A percentile compares a stretch with the other conserved stretches of the same genome.
Conservation (phyloP, 169 alveolate genomes). For the Plasmodium cynomolgi region DNA sequence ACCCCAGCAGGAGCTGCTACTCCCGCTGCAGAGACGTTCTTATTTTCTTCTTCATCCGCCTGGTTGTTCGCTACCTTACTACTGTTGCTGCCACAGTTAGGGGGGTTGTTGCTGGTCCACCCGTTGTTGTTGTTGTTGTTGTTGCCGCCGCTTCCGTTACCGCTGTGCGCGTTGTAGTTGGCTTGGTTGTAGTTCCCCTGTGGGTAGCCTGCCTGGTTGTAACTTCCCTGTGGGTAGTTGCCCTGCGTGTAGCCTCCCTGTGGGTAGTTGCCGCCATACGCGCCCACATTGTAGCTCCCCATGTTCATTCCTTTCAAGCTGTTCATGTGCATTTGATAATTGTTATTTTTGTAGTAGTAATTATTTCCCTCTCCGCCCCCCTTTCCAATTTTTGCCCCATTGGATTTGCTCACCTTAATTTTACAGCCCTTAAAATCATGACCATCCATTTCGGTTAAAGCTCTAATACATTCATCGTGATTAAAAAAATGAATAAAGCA, state of each 20-base stretch:
- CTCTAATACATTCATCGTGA: conserved; percentile 62
- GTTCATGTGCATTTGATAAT: conserved; percentile 2
- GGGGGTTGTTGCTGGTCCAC: not conserved
- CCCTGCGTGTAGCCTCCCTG: not conserved
- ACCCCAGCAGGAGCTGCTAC: not conserved
- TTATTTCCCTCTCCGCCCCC: conserved; percentile 5
- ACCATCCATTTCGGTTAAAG: conserved; percentile 68
- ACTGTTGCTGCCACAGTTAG: not conserved
- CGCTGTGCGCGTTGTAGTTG: not conserved
- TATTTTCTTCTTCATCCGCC: conserved; percentile 14
- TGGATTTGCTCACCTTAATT: conserved; percentile 66
- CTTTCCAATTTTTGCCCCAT: conserved; percentile 26
- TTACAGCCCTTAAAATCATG: conserved; percentile 54
- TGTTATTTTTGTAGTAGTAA: conserved; percentile 9
- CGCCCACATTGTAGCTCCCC: not conserved
- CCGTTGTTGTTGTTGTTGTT: not conserved
- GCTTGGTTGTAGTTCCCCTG: not conserved
- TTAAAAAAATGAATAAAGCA: conserved; percentile 72
- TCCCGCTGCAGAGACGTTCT: not conserved
- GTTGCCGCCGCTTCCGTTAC: not conserved
- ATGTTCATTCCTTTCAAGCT: conserved; percentile 18
- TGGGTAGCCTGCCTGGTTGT: not conserved
- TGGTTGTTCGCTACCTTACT: not conserved
- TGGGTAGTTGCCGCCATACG: not conserved
- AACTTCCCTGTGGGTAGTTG: not conserved